A percentile compares a stretch with the other conserved stretches of the same genome.
Conservation (phyloP, 106 monocot species). For the Allium sativum region DNA sequence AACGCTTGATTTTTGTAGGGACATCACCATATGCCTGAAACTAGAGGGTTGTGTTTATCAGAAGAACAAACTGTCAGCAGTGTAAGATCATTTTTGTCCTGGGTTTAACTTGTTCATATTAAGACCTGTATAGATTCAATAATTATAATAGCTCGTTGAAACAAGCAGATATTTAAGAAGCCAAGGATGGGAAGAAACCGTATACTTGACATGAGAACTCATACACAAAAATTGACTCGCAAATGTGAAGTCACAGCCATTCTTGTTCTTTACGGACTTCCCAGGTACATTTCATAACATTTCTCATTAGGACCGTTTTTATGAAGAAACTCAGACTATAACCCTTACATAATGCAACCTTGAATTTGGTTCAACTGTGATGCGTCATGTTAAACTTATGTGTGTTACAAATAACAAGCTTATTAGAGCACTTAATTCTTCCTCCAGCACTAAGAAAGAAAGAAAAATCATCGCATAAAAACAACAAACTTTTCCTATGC, state of each 20-base stretch:
- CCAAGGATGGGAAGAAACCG: constrained; percentile 73
- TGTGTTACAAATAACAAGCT: background rate
- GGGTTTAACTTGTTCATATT: background rate
- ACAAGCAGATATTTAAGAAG: constrained; percentile 52
- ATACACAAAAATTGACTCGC: constrained; percentile 66
- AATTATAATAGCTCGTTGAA: background rate
- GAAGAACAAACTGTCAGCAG: constrained; percentile 95
- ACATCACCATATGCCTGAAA: constrained; percentile 86
- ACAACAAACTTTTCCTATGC: too few relatives aligned
- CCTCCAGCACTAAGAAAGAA: too few relatives aligned
- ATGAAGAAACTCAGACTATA: too few relatives aligned
- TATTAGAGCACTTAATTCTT: too few relatives aligned
- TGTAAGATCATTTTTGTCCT: constrained; percentile 27
- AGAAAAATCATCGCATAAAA: too few relatives aligned
- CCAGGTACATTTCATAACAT: constrained; percentile 31
- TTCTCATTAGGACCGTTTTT: too few relatives aligned
- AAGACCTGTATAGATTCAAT: background rate
- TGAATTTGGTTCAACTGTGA: background rate
- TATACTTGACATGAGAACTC: constrained; percentile 80
- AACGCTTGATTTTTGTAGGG: constrained; percentile 31
- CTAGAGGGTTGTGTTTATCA: constrained; percentile 84
- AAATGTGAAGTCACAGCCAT: constrained; percentile 96
- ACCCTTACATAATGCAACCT: too few relatives aligned
- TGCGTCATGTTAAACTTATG: background rate
- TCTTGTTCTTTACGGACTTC: constrained; percentile 91